Conservation (phyloP, 2,329 filamentous ascomycete genomes). For the Aulographum hederae region DNA sequence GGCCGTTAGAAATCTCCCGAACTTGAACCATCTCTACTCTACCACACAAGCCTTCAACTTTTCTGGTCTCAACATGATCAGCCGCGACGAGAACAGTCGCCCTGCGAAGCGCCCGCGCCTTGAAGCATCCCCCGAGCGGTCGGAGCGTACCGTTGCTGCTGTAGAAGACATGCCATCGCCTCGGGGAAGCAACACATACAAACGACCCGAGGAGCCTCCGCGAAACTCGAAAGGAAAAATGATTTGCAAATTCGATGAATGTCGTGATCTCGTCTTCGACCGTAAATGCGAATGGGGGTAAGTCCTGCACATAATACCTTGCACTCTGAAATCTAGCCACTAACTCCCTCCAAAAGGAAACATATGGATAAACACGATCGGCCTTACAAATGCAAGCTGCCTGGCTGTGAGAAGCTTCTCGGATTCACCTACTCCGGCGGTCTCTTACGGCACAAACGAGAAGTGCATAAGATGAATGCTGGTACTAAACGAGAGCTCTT, state of each 20-base stretch:
- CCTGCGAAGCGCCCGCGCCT: no score
- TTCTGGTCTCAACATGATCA: no score
- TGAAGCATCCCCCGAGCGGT: no score
- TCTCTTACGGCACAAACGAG: slow-evolving; percentile 73
- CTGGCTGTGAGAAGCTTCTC: slow-evolving; percentile 77
- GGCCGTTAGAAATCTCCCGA: no score
- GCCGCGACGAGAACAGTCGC: no score
- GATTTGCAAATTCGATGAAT: slow-evolving; percentile 51
- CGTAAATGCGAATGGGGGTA: slow-evolving; percentile 91
- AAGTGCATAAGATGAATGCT: slow-evolving; percentile 81
- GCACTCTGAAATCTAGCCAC: slow-evolving; percentile 10
- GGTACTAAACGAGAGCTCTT: slow-evolving; percentile 74
- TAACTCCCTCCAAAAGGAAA: slow-evolving; percentile 40
- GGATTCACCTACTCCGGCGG: slow-evolving; percentile 94
- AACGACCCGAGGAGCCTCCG: slow-evolving; percentile 30
- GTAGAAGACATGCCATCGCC: no score
- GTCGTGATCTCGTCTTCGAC: slow-evolving; percentile 51
- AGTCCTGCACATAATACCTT: slow-evolving; percentile 22
- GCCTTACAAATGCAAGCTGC: slow-evolving; percentile 68
- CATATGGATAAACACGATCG: slow-evolving; percentile 98
- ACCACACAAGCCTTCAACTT: no score
- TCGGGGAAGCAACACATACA: slow-evolving; percentile 19
- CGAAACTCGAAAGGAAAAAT: slow-evolving; percentile 57
- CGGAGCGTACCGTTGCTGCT: no score
- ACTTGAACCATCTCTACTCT: no score